Conservation (phyloP, 169 alveolate genomes). For the Blepharisma undulans region DNA sequence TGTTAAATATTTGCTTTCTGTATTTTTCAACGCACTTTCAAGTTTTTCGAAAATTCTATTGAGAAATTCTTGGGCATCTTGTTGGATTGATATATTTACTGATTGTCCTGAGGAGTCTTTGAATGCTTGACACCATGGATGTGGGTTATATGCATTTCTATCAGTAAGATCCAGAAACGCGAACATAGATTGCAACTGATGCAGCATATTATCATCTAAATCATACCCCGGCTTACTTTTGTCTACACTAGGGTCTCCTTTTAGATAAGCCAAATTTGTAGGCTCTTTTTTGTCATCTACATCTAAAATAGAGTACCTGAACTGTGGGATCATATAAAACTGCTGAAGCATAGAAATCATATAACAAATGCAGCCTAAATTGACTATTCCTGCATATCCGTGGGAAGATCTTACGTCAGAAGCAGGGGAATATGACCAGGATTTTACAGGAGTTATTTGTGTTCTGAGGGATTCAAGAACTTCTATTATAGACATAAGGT, state of each 20-base stretch:
- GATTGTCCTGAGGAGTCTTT: constrained; percentile 84
- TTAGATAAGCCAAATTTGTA: constrained; percentile 6
- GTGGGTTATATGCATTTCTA: constrained; percentile 77
- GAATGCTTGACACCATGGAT: constrained; percentile 72
- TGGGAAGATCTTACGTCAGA: constrained; percentile 78
- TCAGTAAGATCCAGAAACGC: constrained; percentile 75
- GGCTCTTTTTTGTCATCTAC: constrained; percentile 69
- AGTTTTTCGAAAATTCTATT: constrained; percentile 79
- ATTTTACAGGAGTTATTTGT: constrained; percentile 24
- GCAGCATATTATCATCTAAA: constrained; percentile 80
- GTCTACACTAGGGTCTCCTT: constrained; percentile 48
- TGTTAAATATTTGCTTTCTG: constrained; percentile 68
- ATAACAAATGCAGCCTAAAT: constrained; percentile 98
- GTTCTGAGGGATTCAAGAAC: neutral
- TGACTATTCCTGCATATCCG: constrained; percentile 95
- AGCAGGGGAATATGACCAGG: constrained; percentile 36
- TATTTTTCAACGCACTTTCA: constrained; percentile 72
- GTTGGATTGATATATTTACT: constrained; percentile 67
- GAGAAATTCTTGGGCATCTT: constrained; percentile 84
- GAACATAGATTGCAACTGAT: constrained; percentile 77
- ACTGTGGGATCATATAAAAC: constrained; percentile 95
- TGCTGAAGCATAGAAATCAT: constrained; percentile 98
- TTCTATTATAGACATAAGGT: constrained; percentile 48
- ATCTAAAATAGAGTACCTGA: constrained; percentile 86
- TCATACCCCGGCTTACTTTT: constrained; percentile 41